phyloP scores from a whole-genome alignment of 2,329 filamentous ascomycete species.

The Trichoderma sp. region DNA sequence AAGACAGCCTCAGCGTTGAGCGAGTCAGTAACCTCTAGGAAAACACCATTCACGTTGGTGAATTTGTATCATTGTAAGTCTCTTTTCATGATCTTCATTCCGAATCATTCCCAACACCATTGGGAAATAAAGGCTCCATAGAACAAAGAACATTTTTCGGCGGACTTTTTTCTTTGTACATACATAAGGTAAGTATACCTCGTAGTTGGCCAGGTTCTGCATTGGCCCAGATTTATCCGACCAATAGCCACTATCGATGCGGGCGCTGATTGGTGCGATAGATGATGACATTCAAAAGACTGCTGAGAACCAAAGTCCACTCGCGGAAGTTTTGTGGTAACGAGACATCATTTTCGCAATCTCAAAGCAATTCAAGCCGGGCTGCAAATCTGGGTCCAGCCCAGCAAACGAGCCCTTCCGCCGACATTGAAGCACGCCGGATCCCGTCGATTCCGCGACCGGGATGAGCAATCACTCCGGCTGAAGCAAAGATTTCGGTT shows the following conservation, averaged over 20 bases:
- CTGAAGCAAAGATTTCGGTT: not conserved
- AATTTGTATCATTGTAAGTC: not conserved
- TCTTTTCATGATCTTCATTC: not conserved
- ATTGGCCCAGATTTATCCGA: no score
- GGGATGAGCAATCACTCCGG: not conserved
- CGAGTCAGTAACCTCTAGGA: not conserved
- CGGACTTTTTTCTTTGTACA: not conserved
- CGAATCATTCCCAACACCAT: not conserved
- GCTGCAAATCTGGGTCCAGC: slow-evolving; percentile 2
- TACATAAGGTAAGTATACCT: no score
- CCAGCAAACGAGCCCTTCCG: not conserved
- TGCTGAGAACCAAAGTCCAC: not conserved
- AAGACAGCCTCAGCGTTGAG: not conserved
- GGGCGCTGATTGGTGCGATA: not conserved
- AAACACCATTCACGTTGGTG: not conserved
- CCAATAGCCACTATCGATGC: no score
- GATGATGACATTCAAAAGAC: not conserved
- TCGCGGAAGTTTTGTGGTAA: not conserved
- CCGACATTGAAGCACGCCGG: not conserved
- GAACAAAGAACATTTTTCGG: not conserved
- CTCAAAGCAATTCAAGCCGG: not conserved
- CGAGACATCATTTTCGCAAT: slow-evolving; percentile 12
- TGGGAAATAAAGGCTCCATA: not conserved
- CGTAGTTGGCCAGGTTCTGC: no score
- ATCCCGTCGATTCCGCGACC: not conserved